Conservation (phyloP, 73 alveolate species). For the Paramecium sexaurelia region DNA sequence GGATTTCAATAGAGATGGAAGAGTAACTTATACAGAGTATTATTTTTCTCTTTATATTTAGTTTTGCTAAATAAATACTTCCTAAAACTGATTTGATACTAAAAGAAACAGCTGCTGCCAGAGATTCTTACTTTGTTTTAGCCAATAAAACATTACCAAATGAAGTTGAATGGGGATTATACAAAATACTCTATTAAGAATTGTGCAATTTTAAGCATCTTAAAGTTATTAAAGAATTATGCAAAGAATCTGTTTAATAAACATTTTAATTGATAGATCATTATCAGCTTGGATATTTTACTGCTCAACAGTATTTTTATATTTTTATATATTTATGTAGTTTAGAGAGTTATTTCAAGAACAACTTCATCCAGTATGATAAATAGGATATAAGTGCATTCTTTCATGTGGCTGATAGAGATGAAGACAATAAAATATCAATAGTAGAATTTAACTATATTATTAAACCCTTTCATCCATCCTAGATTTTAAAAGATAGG, state of each 20-base stretch:
- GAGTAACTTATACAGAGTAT: conserved; percentile 57
- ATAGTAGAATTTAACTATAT: neutral
- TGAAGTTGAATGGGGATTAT: conserved; percentile 52
- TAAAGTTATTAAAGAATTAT: neutral
- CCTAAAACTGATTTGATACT: conserved; percentile 39
- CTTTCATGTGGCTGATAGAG: conserved; percentile 37
- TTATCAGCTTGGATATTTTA: neutral
- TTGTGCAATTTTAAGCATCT: conserved; percentile 24
- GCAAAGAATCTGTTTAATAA: conserved; percentile 28
- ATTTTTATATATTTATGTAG: neutral
- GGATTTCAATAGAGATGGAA: conserved; percentile 49
- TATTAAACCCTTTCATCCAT: conserved; percentile 43
- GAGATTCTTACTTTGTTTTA: conserved; percentile 39
- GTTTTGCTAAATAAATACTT: conserved; percentile 41
- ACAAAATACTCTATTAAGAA: conserved; percentile 19
- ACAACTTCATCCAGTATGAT: neutral
- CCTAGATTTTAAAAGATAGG: conserved; percentile 37
- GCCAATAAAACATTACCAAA: conserved; percentile 42
- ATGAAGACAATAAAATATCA: conserved; percentile 54
- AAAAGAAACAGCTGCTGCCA: conserved; percentile 47
- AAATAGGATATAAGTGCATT: conserved; percentile 26
- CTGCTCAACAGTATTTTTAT: neutral
- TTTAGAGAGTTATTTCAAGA: neutral
- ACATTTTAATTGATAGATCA: conserved; percentile 20
- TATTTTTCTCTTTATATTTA: neutral